Conservation (phyloP, 306 rosid species). For the Acacia melanoxylon region DNA sequence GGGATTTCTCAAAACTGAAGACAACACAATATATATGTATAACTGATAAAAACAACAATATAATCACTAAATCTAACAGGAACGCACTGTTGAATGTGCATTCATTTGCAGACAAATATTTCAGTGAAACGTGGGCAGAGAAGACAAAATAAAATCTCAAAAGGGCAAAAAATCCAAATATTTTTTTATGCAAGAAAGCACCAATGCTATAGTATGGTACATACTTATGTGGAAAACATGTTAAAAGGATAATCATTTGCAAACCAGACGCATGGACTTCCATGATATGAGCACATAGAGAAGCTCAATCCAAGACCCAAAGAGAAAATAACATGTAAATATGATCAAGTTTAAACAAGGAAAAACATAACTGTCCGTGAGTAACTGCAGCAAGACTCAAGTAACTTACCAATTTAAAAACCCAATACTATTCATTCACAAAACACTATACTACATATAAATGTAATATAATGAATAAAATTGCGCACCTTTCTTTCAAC, state of each 20-base stretch:
- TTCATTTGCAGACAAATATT: conserved; percentile 1
- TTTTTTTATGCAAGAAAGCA: background rate
- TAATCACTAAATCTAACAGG: conserved; percentile 6
- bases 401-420: background rate
- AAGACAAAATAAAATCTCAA: background rate
- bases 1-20: conserved; percentile 88
- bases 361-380: background rate
- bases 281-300: background rate
- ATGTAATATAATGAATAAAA: conserved; percentile 6
- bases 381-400: conserved; percentile 5
- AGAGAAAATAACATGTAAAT: background rate
- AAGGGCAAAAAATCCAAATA: conserved; percentile 1
- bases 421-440: background rate
- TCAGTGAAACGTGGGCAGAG: background rate
- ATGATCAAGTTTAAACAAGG: background rate
- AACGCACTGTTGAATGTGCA: background rate
- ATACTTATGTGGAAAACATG: background rate
- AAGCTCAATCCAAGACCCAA: conserved; percentile 9
- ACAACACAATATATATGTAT: conserved; percentile 16
- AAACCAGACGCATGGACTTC: background rate
- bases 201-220: background rate
- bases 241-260: background rate
- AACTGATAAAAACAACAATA: conserved; percentile 8
- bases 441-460: conserved; percentile 16
- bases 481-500: conserved; percentile 90